phyloP scores from a whole-genome alignment of 345 rosid species.

The Eucalyptus cloeziana region DNA sequence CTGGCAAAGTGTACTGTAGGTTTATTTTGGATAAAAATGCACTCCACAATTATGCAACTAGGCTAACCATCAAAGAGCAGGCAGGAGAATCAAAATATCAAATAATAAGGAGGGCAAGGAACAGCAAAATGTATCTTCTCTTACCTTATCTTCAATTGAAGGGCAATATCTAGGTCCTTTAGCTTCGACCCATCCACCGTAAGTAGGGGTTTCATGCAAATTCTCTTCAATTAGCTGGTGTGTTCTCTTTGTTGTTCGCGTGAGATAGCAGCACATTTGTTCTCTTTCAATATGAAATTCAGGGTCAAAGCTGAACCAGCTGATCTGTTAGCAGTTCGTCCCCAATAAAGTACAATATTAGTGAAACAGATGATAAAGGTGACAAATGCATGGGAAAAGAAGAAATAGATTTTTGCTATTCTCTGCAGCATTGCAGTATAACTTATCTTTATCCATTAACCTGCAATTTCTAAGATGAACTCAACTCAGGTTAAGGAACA shows the following conservation, averaged over 20 bases:
- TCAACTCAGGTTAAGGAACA: not conserved
- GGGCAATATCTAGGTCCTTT: slow-evolving; percentile 99
- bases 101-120: not conserved
- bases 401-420: not conserved
- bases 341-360: not conserved
- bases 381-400: not conserved
- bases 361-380: not conserved
- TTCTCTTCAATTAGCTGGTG: slow-evolving; percentile 86
- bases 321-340: slow-evolving; percentile 33
- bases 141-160: slow-evolving; percentile 96
- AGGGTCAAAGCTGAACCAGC: slow-evolving; percentile 98
- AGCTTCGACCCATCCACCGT: slow-evolving; percentile 99
- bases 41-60: not conserved
- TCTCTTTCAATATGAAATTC: slow-evolving; percentile 76
- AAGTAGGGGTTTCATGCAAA: slow-evolving; percentile 96
- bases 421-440: not conserved
- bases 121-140: not conserved
- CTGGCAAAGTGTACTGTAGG: not conserved
- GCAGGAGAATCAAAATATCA: not conserved
- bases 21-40: not conserved
- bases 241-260: slow-evolving; percentile 73
- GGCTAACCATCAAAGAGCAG: not conserved
- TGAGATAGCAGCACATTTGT: slow-evolving; percentile 93
- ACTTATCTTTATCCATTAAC: not conserved
- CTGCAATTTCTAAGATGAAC: not conserved